These are phyloP conservation scores for Pyrus betulifolia DNA, from an alignment of 306 rosid species.

Conservation along the genomic window DNA sequence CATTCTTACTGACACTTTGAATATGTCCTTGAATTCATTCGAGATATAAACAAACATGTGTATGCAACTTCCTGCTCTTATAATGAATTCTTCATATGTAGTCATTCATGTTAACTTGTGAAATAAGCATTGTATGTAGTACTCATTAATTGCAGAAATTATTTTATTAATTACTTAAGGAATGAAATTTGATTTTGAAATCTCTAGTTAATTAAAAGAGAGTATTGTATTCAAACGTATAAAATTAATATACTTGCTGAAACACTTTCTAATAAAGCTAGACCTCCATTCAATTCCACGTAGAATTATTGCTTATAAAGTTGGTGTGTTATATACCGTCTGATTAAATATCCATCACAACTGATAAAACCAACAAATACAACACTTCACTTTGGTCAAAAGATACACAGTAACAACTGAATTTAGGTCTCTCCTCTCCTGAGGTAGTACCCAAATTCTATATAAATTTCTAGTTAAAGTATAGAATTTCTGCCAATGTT, in stretches of 20 bases:
- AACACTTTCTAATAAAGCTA: no score
- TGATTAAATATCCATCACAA: background rate
- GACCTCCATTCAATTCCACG: background rate
- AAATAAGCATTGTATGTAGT: no score
- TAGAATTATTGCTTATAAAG: background rate
- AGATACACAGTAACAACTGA: conserved; percentile 7
- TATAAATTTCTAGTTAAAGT: background rate
- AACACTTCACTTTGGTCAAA: background rate
- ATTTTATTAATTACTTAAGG: background rate
- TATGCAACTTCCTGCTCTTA: background rate
- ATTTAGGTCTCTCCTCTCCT: background rate
- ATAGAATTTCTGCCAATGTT: background rate
- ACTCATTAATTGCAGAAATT: background rate
- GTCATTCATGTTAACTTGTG: background rate
- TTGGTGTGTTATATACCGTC: background rate
- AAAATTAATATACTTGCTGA: no score
- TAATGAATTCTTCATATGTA: background rate
- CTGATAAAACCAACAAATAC: background rate
- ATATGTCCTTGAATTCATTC: background rate
- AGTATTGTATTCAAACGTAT: background rate
- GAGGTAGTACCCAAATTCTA: background rate
- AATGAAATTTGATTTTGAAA: no score
- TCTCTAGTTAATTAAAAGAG: no score
- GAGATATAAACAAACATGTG: background rate
- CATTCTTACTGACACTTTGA: background rate